These are phyloP conservation scores for Antitrichia curtipendula DNA, from an alignment of 225 moss, liverwort and hornwort genomes.

Conservation along the genomic window DNA sequence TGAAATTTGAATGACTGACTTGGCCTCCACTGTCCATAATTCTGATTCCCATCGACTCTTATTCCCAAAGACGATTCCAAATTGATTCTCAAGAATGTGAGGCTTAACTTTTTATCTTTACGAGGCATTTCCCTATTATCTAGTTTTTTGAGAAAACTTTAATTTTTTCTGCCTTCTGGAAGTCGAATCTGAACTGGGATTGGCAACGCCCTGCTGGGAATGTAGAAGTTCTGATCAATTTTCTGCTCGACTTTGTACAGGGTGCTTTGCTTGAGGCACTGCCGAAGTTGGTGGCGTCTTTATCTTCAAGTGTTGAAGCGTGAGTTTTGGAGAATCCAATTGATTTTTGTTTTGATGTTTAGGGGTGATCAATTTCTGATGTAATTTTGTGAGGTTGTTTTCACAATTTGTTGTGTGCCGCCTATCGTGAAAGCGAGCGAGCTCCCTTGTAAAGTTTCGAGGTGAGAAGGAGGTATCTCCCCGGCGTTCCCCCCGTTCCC, in stretches of 20 bases:
- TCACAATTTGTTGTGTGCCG: background rate
- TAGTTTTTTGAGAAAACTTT: no score
- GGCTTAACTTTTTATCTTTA: background rate
- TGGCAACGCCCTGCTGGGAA: background rate
- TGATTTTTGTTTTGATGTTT: background rate
- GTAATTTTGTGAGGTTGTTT: background rate
- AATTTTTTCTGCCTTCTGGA: background rate
- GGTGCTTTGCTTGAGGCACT: conserved; percentile 59
- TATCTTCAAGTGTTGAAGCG: conserved; percentile 60
- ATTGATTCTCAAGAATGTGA: background rate
- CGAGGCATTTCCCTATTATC: no score
- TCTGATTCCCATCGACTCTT: no score
- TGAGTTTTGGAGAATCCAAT: conserved; percentile 9
- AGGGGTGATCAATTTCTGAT: background rate
- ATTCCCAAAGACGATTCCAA: no score
- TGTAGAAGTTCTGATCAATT: background rate
- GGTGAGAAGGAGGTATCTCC: no score
- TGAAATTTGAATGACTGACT: no score
- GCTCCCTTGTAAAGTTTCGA: conserved; percentile 71
- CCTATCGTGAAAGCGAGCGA: conserved; percentile 74
- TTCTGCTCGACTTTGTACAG: conserved; percentile 17
- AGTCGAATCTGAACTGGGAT: background rate
- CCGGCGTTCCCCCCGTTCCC: no score
- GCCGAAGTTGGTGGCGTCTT: conserved; percentile 54
- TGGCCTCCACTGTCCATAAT: no score